Percentiles rank a stretch among this genome's conserved stretches.
These are phyloP conservation scores for Luffa aegyptiaca DNA, from an alignment of 306 rosid species.

Conservation along the genomic window DNA sequence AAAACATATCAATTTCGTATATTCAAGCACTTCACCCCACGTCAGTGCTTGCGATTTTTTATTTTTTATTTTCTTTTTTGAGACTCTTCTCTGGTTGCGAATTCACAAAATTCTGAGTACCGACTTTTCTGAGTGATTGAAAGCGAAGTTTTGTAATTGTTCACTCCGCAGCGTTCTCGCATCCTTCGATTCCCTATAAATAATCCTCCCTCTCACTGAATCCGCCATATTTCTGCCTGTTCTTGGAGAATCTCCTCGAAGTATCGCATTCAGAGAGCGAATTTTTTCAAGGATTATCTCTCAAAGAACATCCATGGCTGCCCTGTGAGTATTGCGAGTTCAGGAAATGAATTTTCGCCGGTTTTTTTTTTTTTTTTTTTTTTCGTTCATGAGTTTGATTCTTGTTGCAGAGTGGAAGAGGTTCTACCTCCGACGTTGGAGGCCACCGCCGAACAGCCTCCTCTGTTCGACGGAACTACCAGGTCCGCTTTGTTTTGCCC, in stretches of 20 bases:
- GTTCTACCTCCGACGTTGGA: constrained; percentile 38
- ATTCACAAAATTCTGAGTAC: too few species aligned
- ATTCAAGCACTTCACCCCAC: background rate
- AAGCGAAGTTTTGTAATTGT: background rate
- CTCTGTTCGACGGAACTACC: constrained; percentile 78
- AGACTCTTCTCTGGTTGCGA: too few species aligned
- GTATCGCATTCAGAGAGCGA: background rate
- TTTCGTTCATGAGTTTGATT: background rate
- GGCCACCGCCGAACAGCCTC: constrained; percentile 50
- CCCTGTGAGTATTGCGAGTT: background rate
- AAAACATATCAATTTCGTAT: too few species aligned
- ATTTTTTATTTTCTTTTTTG: too few species aligned
- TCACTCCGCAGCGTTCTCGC: background rate
- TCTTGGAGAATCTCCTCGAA: background rate
- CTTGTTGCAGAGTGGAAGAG: constrained; percentile 13
- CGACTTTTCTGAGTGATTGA: background rate
- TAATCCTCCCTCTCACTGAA: background rate
- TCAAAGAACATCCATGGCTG: background rate
- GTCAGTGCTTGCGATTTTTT: background rate
- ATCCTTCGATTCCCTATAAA: background rate
- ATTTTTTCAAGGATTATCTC: background rate
- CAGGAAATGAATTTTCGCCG: background rate
- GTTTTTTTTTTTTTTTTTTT: background rate
- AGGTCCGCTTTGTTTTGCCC: constrained; percentile 25
- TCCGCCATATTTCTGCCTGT: background rate